phyloP scores from a whole-genome alignment of 2,329 filamentous ascomycete species.

The Gaeumannomyces tritici region DNA sequence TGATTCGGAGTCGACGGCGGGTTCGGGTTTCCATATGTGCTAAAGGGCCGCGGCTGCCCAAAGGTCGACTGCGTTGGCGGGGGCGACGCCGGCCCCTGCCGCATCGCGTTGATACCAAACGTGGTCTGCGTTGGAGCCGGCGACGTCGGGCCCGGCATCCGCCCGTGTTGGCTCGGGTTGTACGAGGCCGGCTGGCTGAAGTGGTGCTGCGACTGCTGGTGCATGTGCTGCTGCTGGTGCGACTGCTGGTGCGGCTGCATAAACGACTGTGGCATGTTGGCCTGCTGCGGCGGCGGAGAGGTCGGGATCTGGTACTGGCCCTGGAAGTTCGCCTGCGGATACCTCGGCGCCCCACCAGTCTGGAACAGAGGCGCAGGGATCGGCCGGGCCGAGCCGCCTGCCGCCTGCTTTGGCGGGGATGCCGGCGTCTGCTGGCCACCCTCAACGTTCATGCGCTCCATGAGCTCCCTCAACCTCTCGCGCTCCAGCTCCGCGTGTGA shows the following conservation, averaged over 20 bases:
- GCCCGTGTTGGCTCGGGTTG: slow-evolving; percentile 50
- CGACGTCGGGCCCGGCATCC: slow-evolving; percentile 42
- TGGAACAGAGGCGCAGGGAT: slow-evolving; percentile 26
- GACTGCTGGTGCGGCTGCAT: slow-evolving; percentile 16
- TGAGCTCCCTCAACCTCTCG: slow-evolving; percentile 75
- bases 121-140: slow-evolving; percentile 28
- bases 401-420: slow-evolving; percentile 27
- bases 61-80: slow-evolving; percentile 51
- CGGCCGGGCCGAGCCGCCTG: slow-evolving; percentile 19
- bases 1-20: slow-evolving; percentile 23
- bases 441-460: slow-evolving; percentile 95
- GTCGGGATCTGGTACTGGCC: slow-evolving; percentile 51
- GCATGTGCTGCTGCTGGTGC: neutral
- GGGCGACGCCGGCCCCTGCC: slow-evolving; percentile 39
- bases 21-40: slow-evolving; percentile 35
- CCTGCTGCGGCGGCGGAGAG: slow-evolving; percentile 43
- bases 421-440: slow-evolving; percentile 25
- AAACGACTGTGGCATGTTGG: slow-evolving; percentile 21
- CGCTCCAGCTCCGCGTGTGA: slow-evolving; percentile 70
- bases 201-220: slow-evolving; percentile 26
- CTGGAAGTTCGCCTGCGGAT: slow-evolving; percentile 42
- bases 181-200: slow-evolving; percentile 42
- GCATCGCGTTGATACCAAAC: slow-evolving; percentile 21
- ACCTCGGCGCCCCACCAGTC: slow-evolving; percentile 29
- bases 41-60: slow-evolving; percentile 36